Conservation (phyloP, 2,329 filamentous ascomycete species). For the Harringtonia lauricola region DNA sequence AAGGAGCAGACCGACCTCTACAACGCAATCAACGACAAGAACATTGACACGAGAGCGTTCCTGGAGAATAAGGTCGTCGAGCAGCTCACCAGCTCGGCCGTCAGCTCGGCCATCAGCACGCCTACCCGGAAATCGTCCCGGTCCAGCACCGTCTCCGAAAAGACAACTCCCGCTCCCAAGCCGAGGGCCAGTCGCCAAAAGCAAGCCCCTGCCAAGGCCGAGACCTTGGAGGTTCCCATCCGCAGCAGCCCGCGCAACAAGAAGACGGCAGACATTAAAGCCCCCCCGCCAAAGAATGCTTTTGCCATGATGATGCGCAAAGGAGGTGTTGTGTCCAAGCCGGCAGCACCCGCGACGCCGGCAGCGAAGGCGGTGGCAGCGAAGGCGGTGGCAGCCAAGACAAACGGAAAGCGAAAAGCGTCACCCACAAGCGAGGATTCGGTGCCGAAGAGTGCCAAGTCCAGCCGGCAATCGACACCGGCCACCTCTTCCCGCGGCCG, state of each 20-base stretch:
- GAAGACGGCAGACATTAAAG: slow-evolving; percentile 12
- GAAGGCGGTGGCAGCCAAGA: slow-evolving; percentile 11
- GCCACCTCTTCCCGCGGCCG: slow-evolving; percentile 35
- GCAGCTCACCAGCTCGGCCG: slow-evolving; percentile 38
- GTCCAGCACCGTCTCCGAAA: slow-evolving; percentile 20
- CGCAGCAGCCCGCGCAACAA: slow-evolving; percentile 24
- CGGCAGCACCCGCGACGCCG: neutral
- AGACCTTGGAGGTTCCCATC: slow-evolving; percentile 15
- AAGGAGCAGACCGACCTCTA: slow-evolving; percentile 87
- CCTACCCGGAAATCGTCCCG: slow-evolving; percentile 22
- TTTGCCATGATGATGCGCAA: slow-evolving; percentile 45
- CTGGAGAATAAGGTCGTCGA: slow-evolving; percentile 71
- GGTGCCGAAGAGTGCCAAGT: slow-evolving; percentile 58
- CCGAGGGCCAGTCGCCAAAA: no score
- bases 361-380: slow-evolving; percentile 12
- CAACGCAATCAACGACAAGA: slow-evolving; percentile 47
- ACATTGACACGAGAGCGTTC: slow-evolving; percentile 56
- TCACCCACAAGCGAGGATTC: slow-evolving; percentile 21
- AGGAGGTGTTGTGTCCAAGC: no score
- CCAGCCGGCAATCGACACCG: slow-evolving; percentile 66
- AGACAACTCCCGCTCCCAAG: slow-evolving; percentile 19
- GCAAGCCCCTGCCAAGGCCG: neutral
- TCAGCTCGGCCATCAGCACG: slow-evolving; percentile 22
- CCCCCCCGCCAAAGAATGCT: slow-evolving; percentile 26
- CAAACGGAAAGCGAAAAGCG: slow-evolving; percentile 23